These are phyloP conservation scores for Torulaspora gathmanii DNA, from an alignment of 805 yeast species.

Conservation along the genomic window DNA sequence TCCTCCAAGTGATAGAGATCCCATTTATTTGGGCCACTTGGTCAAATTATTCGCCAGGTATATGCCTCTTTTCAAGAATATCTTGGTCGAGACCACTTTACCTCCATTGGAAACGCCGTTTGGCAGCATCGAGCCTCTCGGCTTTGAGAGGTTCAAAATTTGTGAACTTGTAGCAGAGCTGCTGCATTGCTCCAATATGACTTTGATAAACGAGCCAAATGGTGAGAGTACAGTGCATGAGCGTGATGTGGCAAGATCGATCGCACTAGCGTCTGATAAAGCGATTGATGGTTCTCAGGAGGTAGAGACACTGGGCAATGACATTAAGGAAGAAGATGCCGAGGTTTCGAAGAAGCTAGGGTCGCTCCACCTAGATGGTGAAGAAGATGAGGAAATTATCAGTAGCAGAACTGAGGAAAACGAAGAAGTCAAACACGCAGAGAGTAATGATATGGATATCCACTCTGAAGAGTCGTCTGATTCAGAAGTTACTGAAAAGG, in stretches of 20 bases:
- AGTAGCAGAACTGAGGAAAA: conserved; percentile 7
- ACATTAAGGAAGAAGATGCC: conserved; percentile 8
- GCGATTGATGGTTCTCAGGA: conserved; percentile 4
- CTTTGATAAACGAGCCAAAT: conserved; percentile 69
- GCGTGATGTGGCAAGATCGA: conserved; percentile 60
- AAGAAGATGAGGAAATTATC: conserved; percentile 1
- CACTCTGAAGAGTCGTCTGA: conserved; percentile 26
- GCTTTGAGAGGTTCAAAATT: conserved; percentile 87
- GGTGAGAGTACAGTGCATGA: conserved; percentile 65
- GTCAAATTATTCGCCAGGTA: conserved; percentile 71
- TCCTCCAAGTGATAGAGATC: conserved; percentile 91
- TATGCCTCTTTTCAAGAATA: conserved; percentile 59
- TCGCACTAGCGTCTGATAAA: conserved; percentile 24
- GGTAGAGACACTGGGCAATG: conserved; percentile 12
- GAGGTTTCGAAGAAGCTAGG: conserved; percentile 7
- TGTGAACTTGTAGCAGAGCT: conserved; percentile 93
- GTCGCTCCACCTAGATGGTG: conserved; percentile 4
- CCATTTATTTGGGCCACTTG: conserved; percentile 84
- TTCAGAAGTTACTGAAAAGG: conserved; percentile 34
- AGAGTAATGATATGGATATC: conserved; percentile 13
- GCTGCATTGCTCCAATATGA: conserved; percentile 94
- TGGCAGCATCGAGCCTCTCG: conserved; percentile 70
- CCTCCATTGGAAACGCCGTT: conserved; percentile 41
- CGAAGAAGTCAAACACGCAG: conserved; percentile 2
- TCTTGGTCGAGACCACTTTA: conserved; percentile 44